These are phyloP conservation scores for Rhizophagus clarus DNA, from an alignment of 192 early-diverging fungal species.

Conservation along the genomic window DNA sequence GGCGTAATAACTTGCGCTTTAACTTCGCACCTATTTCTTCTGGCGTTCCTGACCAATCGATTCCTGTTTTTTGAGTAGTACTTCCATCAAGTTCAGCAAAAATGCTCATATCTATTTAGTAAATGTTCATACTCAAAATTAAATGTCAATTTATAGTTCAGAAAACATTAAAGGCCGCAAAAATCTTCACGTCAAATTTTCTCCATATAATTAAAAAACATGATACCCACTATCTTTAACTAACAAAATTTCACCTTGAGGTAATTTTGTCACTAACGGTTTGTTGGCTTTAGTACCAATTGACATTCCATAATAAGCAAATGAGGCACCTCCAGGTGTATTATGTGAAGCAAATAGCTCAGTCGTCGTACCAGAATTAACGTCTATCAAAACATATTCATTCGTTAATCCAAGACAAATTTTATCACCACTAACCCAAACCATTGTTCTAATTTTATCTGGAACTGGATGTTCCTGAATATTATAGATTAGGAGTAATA, in stretches of 20 bases:
- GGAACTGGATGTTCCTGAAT: conserved; percentile 70
- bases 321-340: conserved; percentile 42
- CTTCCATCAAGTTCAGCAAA: conserved; percentile 57
- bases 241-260: conserved; percentile 65
- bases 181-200: background rate
- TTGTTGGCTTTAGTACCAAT: conserved; percentile 55
- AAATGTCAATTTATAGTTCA: background rate
- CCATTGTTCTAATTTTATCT: conserved; percentile 73
- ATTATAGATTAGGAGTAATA: background rate
- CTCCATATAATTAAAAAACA: background rate
- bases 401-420: conserved; percentile 65
- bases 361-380: conserved; percentile 53
- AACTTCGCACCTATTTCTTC: conserved; percentile 57
- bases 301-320: conserved; percentile 43
- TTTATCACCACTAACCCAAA: conserved; percentile 72
- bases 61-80: conserved; percentile 59
- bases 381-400: conserved; percentile 65
- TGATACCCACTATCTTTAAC: conserved; percentile 57
- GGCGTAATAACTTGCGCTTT: background rate
- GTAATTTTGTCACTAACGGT: conserved; percentile 62
- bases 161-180: background rate
- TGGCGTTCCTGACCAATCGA: conserved; percentile 63
- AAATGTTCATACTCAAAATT: background rate
- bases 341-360: conserved; percentile 57
- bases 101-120: conserved; percentile 54